These are phyloP conservation scores for Colletotrichum spinosum DNA, from an alignment of 2,329 filamentous ascomycete genomes.

Conservation along the genomic window DNA sequence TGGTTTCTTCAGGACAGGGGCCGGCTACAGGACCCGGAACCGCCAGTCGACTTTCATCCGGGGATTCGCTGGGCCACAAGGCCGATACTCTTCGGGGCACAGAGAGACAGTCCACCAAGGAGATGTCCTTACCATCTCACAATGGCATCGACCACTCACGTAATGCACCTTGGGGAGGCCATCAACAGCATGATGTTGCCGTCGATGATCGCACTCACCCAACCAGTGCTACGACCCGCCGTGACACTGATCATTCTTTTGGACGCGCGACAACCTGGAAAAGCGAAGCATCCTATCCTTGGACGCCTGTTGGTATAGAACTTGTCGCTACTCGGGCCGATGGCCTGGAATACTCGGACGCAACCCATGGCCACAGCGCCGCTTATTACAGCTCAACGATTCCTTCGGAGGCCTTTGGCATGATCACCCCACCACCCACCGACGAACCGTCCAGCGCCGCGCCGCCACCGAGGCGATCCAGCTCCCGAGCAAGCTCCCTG, in stretches of 20 bases:
- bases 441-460: constrained; percentile 25
- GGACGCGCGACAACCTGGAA: constrained; percentile 35
- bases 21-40: constrained; percentile 24
- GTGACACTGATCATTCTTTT: constrained; percentile 30
- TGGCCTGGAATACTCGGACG: constrained; percentile 37
- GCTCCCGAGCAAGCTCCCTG: constrained; percentile 49
- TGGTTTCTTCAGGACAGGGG: constrained; percentile 46
- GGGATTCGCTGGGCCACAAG: constrained; percentile 29
- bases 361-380: constrained; percentile 44
- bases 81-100: constrained; percentile 18
- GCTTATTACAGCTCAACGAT: constrained; percentile 56
- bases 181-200: constrained; percentile 28
- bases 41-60: constrained; percentile 28
- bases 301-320: constrained; percentile 34
- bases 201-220: constrained; percentile 22
- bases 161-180: constrained; percentile 13
- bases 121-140: constrained; percentile 14
- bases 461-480: constrained; percentile 40
- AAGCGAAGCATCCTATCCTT: constrained; percentile 32
- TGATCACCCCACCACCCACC: constrained; percentile 45
- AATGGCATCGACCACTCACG: constrained; percentile 21
- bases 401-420: constrained; percentile 55
- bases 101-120: constrained; percentile 29
- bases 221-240: constrained; percentile 28
- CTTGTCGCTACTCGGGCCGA: constrained; percentile 37